A percentile compares a stretch with the other conserved stretches of the same genome.
These are phyloP conservation scores for Aspergillus leporis DNA, from an alignment of 495 filamentous ascomycete genomes.

Conservation along the genomic window DNA sequence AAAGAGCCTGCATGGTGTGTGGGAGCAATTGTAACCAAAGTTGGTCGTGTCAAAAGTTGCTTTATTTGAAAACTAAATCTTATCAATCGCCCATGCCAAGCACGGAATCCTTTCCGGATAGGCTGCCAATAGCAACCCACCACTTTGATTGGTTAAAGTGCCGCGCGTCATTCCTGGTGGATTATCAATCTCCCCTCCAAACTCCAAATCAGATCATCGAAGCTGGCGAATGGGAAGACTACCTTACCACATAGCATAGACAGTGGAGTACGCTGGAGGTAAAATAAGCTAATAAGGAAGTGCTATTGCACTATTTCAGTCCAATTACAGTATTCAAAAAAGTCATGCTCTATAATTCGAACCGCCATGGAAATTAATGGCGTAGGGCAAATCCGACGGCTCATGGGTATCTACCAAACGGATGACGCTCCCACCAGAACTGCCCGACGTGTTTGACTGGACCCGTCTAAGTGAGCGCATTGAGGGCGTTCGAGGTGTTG, in stretches of 20 bases:
- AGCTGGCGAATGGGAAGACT: too few relatives aligned
- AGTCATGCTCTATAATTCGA: constrained; percentile 13
- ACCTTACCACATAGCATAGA: too few relatives aligned
- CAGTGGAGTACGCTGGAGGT: too few relatives aligned
- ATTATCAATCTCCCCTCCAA: neutral
- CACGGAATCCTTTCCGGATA: constrained; percentile 10
- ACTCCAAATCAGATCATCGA: neutral
- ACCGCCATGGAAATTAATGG: constrained; percentile 31
- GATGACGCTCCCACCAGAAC: constrained; percentile 49
- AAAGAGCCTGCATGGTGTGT: constrained; percentile 38
- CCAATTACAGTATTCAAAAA: neutral
- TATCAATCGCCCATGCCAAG: constrained; percentile 23
- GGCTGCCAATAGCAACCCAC: too few relatives aligned
- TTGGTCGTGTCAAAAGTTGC: neutral
- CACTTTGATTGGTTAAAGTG: too few relatives aligned
- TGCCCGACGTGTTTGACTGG: constrained; percentile 38
- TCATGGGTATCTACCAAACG: constrained; percentile 38
- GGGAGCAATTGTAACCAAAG: neutral
- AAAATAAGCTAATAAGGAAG: neutral
- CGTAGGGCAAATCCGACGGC: constrained; percentile 47
- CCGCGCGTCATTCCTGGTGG: too few relatives aligned
- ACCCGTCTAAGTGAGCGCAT: constrained; percentile 37
- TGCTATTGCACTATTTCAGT: neutral
- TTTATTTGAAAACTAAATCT: constrained; percentile 10
- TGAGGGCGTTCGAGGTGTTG: constrained; percentile 33